These are phyloP conservation scores for Novymonas esmeraldas DNA, from an alignment of 208 protist genomes.

Conservation along the genomic window DNA sequence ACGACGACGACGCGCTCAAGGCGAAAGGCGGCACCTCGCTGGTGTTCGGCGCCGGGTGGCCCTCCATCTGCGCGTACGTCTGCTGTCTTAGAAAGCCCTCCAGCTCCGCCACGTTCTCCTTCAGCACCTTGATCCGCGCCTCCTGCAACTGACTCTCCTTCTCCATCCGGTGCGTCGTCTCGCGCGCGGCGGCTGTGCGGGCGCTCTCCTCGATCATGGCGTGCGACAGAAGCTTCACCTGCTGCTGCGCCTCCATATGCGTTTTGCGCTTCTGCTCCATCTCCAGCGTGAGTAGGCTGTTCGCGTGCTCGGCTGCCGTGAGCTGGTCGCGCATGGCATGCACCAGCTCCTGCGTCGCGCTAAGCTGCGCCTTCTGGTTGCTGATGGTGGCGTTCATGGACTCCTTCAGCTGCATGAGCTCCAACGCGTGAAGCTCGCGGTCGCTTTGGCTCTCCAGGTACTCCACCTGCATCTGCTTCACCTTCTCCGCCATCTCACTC, in stretches of 20 bases:
- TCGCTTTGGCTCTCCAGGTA: conserved; percentile 79
- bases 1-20: too few species aligned
- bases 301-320: conserved; percentile 69
- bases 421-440: conserved; percentile 74
- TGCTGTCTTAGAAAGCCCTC: conserved; percentile 53
- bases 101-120: conserved; percentile 64
- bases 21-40: not conserved
- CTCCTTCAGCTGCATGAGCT: conserved; percentile 80
- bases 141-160: conserved; percentile 69
- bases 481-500: conserved; percentile 50
- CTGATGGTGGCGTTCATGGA: conserved; percentile 79
- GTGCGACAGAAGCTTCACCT: conserved; percentile 69
- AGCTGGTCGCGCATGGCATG: conserved; percentile 81
- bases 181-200: conserved; percentile 54
- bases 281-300: conserved; percentile 47
- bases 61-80: conserved; percentile 27
- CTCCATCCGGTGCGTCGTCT: conserved; percentile 41
- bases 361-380: conserved; percentile 83
- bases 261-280: conserved; percentile 57
- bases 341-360: conserved; percentile 67
- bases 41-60: not conserved
- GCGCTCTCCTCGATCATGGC: conserved; percentile 76
- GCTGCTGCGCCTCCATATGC: conserved; percentile 59
- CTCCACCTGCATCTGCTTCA: conserved; percentile 50
- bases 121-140: conserved; percentile 63